Percentiles rank a stretch among this genome's conserved stretches.
Conservation (phyloP, 768 basidiomycete species). For the Gloeopeniophorella convolvens region DNA sequence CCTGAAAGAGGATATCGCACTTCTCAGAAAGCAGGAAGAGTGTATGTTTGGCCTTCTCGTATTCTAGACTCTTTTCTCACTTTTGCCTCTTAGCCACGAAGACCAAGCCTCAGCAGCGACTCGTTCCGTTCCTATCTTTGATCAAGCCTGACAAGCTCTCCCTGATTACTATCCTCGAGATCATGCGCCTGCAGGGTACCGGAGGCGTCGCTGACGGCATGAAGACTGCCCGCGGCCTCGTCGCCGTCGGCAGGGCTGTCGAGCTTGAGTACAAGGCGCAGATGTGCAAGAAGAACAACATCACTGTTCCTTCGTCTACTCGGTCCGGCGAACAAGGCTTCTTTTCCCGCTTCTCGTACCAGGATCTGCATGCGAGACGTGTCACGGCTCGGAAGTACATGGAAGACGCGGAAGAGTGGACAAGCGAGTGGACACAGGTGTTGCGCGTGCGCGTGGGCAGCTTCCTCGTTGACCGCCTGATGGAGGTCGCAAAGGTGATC, state of each 20-base stretch:
- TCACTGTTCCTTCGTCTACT: conserved; percentile 29
- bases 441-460: conserved; percentile 75
- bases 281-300: conserved; percentile 60
- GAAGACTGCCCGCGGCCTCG: conserved; percentile 80
- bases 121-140: conserved; percentile 70
- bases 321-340: conserved; percentile 34
- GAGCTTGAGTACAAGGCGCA: conserved; percentile 89
- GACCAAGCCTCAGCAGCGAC: conserved; percentile 17
- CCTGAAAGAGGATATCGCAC: conserved; percentile 44
- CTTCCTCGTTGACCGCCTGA: conserved; percentile 73
- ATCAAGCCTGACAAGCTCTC: conserved; percentile 76
- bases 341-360: conserved; percentile 58
- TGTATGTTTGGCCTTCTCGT: neutral
- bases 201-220: conserved; percentile 80
- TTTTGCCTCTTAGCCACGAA: neutral
- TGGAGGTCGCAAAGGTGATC: conserved; percentile 76
- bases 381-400: conserved; percentile 59
- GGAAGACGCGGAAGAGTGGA: conserved; percentile 64
- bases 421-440: conserved; percentile 75
- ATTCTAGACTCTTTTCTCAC: neutral
- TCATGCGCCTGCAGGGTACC: conserved; percentile 73
- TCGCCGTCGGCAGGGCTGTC: conserved; percentile 75
- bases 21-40: conserved; percentile 36
- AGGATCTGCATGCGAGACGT: conserved; percentile 54
- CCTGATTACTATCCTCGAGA: conserved; percentile 81